Evolutionary conservation across 371 early-diverging fungal species (phyloP), one percentile per base, ranked within the genome.

Genomic region (Lichtheimia ornata): DNA sequence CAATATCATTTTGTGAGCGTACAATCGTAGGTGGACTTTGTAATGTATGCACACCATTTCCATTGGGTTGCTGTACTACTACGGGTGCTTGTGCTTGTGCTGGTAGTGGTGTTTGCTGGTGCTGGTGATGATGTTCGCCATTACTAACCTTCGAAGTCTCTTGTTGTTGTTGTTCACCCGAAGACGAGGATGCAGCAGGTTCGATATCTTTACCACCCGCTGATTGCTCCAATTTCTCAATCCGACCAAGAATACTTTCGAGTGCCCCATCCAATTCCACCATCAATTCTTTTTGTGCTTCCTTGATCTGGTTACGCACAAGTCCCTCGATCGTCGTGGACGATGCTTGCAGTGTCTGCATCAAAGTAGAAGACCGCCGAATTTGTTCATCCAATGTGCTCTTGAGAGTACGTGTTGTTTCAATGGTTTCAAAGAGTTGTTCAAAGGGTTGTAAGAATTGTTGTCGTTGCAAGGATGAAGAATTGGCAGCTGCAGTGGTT

Each of bases 301-400:
- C 91, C 41, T 89, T 79, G 64, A 91, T 84, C 60, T 91, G 91
- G 12, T 77, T 79, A 11, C 89, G 79, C 17, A 91, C 88, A 47
- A 93, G 73, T 3, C 84, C 84, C 63, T 93, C 93, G 56, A 93
- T 87, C 73, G 90, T 90, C 13, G 84, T 82, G 2, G 86, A 83
- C 12, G 84, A 82, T 5, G 88, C 80, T 64, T 89, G 90, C 25
- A 93, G 72, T 2, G 91, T 90, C 61, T 91, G 90, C n/a, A 93
- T 82, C 41, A 93, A 64, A 3, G 89, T 80, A 1, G 89, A 78
- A 4, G 91, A 88, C 17, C 85, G 83, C 17, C 93, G 83, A 47
- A 93, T 85, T 70, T 91, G 91, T 53, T 90, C 91, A 62, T 88
- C 87, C 61, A 93, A 70, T 0, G 89, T 87, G 2, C 70, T 51